Evolutionary conservation across 2,329 filamentous ascomycete genomes (phyloP), one percentile per base, ranked within the genome.

Genomic region (Talaromyces rugulosus): DNA sequence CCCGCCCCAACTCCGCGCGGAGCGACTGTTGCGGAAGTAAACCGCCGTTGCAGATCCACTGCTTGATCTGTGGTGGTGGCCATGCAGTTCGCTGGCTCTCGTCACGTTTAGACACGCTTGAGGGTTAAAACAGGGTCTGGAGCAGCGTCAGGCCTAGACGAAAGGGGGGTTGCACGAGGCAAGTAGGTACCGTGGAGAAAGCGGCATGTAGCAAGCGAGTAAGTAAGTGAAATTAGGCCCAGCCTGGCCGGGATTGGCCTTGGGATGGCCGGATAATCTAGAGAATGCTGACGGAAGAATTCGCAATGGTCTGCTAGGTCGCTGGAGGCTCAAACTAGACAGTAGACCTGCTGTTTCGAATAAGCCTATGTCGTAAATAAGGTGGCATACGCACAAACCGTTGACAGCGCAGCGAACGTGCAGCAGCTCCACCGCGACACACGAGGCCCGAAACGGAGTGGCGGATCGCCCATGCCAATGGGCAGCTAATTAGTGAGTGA

Each of bases 231-330:
- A 47, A 47, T 47, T 47, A 27, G 18, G n/a, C 23, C 36, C 36
- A 27, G 44, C n/a, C 23, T 6, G 44, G 5, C 56, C n/a, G 6
- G 55, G 27, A 23, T 36, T 34, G n/a, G 23, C 11, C 27, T 31
- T 27, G 9, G 36, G 9, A 31, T 23, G 40, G 5, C 47, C 31
- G 56, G 28, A 40, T n/a, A 40, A 40, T 40, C 36, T 40, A 40
- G 36, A n/a, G 16, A 40, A 40, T 40, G 47, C 44, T 27, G 23
- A 18, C 11, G 3, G 44, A 47, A 27, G 23, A 47, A 12, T 23
- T 27, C 5, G n/a, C 8, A 62, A 63, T 69, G 66, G 42, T 58
- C 61, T 30, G 44, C 14, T 33, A 33, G 3, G 7, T 28, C 40
- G 14, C 40, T 52, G 33, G 34, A 47, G 34, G 51, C 51, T 36